Evolutionary conservation across 1,284 basidiomycete species (phyloP).

Genomic region (Ganoderma lingzhi): DNA sequence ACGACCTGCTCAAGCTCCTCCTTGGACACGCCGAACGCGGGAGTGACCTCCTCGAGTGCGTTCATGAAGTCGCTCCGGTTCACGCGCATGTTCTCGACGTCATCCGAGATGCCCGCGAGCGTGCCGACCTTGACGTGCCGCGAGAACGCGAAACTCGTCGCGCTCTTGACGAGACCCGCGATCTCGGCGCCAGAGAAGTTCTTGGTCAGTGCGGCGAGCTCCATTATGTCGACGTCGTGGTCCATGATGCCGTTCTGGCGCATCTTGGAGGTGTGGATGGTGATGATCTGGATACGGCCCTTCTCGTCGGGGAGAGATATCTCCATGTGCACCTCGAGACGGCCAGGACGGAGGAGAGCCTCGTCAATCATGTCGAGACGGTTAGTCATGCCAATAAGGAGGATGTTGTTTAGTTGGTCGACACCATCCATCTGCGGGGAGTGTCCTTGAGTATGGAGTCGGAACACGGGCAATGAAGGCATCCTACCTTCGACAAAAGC

Average conservation of each 20-base stretch:
- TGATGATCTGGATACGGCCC: constrained; percentile 94
- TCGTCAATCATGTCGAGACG: constrained; percentile 99
- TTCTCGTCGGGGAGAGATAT: constrained; percentile 96
- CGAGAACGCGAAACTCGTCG: constrained; percentile 98
- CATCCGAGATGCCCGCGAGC: constrained; percentile 95
- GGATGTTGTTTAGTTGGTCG: constrained; percentile 98
- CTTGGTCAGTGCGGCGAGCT: constrained; percentile 90
- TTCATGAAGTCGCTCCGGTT: constrained; percentile 90
- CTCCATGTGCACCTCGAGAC: constrained; percentile 99
- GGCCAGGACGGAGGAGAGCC: constrained; percentile 95
- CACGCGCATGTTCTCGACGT: constrained; percentile 94
- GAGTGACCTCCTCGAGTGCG: constrained; percentile 95
- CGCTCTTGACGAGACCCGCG: constrained; percentile 95
- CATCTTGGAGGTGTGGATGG: constrained; percentile 97
- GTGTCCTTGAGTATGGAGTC: not conserved
- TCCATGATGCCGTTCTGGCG: constrained; percentile 92
- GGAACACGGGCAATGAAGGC: not conserved
- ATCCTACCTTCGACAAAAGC: constrained; percentile 89
- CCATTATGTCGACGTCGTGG: constrained; percentile 83
- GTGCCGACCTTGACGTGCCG: constrained; percentile 97
- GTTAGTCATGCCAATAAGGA: constrained; percentile 99
- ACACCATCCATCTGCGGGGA: constrained; percentile 93
- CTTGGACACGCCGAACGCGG: constrained; percentile 97
- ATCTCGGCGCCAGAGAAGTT: constrained; percentile 99
- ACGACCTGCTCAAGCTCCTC: constrained; percentile 96